Base-by-base conservation (phyloP, 2,329 filamentous ascomycete genomes). In the Uncinocarpus reesii region DNA sequence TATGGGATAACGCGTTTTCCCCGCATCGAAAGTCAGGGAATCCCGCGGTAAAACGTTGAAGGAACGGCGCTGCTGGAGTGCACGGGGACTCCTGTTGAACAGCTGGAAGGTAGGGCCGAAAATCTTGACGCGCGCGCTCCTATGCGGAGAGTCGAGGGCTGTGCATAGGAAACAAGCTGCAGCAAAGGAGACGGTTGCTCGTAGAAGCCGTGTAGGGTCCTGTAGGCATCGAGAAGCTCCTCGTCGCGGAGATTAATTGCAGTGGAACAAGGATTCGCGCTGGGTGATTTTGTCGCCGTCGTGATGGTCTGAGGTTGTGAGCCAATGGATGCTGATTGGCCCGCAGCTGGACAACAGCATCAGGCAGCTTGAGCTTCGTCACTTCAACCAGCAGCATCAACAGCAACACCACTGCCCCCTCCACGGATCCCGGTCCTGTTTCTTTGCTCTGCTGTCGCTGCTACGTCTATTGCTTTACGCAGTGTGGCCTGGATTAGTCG, bases 301-400 rank as follows among this genome's bases (percentile, higher is more conserved):
- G 10, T 42, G 11, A 21, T 47, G 20, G 8, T 40, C 26, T 31
- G 46, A 29, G 20, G 46, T 48, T 26, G 7, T 11, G 16, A 15
- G 21, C 20, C 20, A n/a, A n/a, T n/a, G n/a, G n/a, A 13, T 47
- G 20, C 31, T 48, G 47, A 53, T 52, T 53, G 52, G 52, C 16
- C 5, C 16, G 21, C 31, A 28, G 31, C 31, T 26, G 26, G 11
- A 2, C 6, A 29, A 11, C 26, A 29, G 4, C 36, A 20, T 49
- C 57, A 67, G 64, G 63, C 63, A 59, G 58, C 63, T 59, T 56
- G 60, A 68, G 65, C 65, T 68, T 67, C 65, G 64, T 68, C 65
- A 68, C 64, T 64, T 36, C 57, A 63, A 6, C 36, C 11, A 31
- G 11, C 26, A 2, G n/a, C 20, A 21, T 18, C 41, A 8, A 20